Evolutionary conservation across 1,284 basidiomycete genomes (phyloP), one percentile per base, ranked within the genome.

Genomic region (Sporisorium iseilematis-ciliati): DNA sequence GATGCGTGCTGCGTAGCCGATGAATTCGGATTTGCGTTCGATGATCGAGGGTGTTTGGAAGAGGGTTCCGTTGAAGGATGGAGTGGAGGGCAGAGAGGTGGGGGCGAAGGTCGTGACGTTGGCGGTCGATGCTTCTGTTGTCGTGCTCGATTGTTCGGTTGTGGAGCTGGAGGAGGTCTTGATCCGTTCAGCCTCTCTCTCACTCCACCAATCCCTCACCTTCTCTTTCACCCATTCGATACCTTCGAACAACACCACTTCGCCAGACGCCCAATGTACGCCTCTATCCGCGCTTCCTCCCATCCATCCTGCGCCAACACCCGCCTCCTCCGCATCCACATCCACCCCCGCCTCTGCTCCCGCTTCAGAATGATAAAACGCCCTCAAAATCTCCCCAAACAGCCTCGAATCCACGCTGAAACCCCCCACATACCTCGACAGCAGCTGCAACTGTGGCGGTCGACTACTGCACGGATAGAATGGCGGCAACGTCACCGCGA

Each of bases 1-100:
- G 29, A 86, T 61, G 18, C 61, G 35, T 3, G 72, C 76, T 4
- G 81, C 82, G 57, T 85, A 82, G 0, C 85, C 85, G 43, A 86
- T 66, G 60, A 86, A 86, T 43, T 81, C 77, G 48, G 77, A 80
- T 57, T 86, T 86, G 59, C 85, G 77, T 51, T 86, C 85, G 20
- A 70, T 49, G 52, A 86, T 78, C 4, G 80, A 42, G 16, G 79
- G 71, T 25, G 83, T 72, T 35, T 61, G 65, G n/a, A 78, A 68
- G 40, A 85, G 46, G 7, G 40, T 43, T 2, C 66, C 57, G 26
- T 52, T 43, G 29, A 67, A 71, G 0, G 59, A 46, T 14, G n/a
- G 3, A 50, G 52, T 42, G 57, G 51, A 12, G 23, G 20, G 18
- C 21, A 6, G 8, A 1, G 52, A 10, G 8, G 40, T 29, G 2